Percentiles rank a stretch among this genome's conserved stretches.
Evolutionary conservation across 2,329 filamentous ascomycete genomes (phyloP).

Genomic region (Phyllachora maydis): DNA sequence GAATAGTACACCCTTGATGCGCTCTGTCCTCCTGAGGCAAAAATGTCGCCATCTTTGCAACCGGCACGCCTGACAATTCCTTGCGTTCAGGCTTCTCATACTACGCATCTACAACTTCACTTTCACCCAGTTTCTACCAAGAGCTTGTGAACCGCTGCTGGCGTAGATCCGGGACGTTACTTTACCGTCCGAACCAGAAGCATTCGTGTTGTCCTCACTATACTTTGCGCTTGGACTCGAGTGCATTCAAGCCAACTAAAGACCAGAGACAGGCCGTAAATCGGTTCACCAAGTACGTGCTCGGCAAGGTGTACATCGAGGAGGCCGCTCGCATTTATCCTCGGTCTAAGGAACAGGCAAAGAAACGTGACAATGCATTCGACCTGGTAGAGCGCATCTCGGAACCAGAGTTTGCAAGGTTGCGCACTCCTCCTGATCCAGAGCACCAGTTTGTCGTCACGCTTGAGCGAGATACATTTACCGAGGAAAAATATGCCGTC

Average conservation of each 20-base stretch:
- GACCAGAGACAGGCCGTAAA: conserved; percentile 61
- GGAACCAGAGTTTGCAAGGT: conserved; percentile 31
- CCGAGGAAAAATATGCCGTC: conserved; percentile 53
- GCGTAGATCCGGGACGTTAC: conserved; percentile 49
- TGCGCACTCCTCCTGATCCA: conserved; percentile 18
- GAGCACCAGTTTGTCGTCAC: conserved; percentile 48
- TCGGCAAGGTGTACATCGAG: conserved; percentile 46
- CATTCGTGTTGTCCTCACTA: conserved; percentile 86
- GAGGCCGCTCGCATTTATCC: conserved; percentile 44
- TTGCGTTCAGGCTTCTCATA: conserved; percentile 61
- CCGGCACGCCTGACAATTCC: too few species aligned
- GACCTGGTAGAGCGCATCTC: conserved; percentile 46
- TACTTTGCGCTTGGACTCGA: conserved; percentile 52
- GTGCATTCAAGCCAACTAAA: conserved; percentile 41
- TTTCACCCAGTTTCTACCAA: conserved; percentile 51
- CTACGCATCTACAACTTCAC: conserved; percentile 39
- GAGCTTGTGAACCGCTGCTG: conserved; percentile 53
- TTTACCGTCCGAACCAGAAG: conserved; percentile 62
- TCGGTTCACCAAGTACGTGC: conserved; percentile 46
- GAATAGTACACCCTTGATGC: conserved; percentile 7
- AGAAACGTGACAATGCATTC: conserved; percentile 45
- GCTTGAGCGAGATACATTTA: conserved; percentile 49
- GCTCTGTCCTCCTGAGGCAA: too few species aligned
- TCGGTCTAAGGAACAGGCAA: conserved; percentile 42
- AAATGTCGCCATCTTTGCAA: too few species aligned